Base-by-base conservation (phyloP, 176 grass and related monocot genomes). In the Aegilops tauschii region DNA sequence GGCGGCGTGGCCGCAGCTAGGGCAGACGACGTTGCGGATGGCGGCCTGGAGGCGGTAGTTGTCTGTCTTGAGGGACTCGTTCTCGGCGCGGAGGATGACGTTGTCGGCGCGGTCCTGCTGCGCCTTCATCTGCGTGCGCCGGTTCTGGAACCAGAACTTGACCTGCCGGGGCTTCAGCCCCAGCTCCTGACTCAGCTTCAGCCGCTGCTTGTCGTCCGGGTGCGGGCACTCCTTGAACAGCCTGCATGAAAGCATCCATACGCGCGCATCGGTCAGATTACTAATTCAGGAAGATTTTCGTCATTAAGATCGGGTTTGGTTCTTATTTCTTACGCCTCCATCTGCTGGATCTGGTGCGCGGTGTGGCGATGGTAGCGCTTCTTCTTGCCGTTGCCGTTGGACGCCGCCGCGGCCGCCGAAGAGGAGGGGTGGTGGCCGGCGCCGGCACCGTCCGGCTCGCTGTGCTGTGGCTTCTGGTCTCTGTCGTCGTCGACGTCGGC, bases 101-200 rank as follows among this genome's bases (percentile, higher is more conserved):
- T 99, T 99, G 86, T 99, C 97, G 0, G 92, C 54, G 10, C 97
- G 90, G 87, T 99, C 97, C 88, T 94, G 92, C 89, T 99, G 97
- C 16, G 97, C 97, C 94, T 99, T 99, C 92, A 94, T 93, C 84
- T 99, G 97, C 16, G 97, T 99, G 61, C 97, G 97, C 13, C 97
- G 92, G 80, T 99, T 99, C 74, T 99, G 97, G 90, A 99, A 99
- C 97, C 97, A 99, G 90, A 99, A 99, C 87, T 99, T 99, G 31
- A 99, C 94, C 73, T 99, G 97, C 20, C 94, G 97, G 20, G 97
- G 97, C 23, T 96, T 97, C 9, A 99, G 92, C 1, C 89, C 92
- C 72, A 99, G 92, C 76, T 99, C 97, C 77, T 94, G 90, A 89
- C 97, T 99, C 62, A 99, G 87, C 92, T 97, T 96, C 83, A 93